phyloP scores from a whole-genome alignment of 148 eudicot species.

The Dysphania ambrosioides region DNA sequence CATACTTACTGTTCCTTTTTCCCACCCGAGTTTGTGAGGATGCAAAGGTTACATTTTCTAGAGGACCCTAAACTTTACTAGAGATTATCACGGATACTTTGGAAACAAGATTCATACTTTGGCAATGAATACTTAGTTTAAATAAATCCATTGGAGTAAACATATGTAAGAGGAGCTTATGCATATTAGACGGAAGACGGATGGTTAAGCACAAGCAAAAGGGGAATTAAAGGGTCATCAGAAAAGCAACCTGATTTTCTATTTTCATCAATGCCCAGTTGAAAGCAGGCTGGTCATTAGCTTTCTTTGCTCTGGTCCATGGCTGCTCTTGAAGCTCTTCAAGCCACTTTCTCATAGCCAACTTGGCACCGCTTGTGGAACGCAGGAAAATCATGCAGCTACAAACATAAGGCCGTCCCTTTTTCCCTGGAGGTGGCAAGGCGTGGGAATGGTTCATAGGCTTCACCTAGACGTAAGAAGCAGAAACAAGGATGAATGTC shows the following conservation, averaged over 20 bases:
- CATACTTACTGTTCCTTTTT: neutral
- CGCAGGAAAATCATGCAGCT: slow-evolving; percentile 90
- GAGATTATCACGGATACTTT: too few species aligned
- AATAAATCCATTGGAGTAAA: neutral
- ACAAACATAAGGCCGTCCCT: slow-evolving; percentile 93
- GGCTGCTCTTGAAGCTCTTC: slow-evolving; percentile 88
- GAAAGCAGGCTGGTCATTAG: slow-evolving; percentile 97
- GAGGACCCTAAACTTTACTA: neutral
- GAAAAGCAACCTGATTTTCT: slow-evolving; percentile 56
- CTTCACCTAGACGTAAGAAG: slow-evolving; percentile 64
- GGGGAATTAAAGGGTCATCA: neutral
- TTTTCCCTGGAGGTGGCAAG: slow-evolving; percentile 95
- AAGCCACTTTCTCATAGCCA: slow-evolving; percentile 89
- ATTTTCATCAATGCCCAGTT: slow-evolving; percentile 91
- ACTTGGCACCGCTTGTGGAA: slow-evolving; percentile 78
- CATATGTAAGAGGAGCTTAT: neutral
- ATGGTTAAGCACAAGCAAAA: neutral
- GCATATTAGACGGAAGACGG: neutral
- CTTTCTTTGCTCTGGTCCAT: slow-evolving; percentile 74
- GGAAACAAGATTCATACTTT: neutral
- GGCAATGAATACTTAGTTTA: neutral
- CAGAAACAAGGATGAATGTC: slow-evolving; percentile 1
- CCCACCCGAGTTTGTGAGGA: neutral
- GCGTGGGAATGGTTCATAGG: slow-evolving; percentile 86
- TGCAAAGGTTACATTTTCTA: neutral